These are phyloP conservation scores for Haplosporangium gracile DNA, from an alignment of 192 early-diverging fungal species.

Conservation along the genomic window DNA sequence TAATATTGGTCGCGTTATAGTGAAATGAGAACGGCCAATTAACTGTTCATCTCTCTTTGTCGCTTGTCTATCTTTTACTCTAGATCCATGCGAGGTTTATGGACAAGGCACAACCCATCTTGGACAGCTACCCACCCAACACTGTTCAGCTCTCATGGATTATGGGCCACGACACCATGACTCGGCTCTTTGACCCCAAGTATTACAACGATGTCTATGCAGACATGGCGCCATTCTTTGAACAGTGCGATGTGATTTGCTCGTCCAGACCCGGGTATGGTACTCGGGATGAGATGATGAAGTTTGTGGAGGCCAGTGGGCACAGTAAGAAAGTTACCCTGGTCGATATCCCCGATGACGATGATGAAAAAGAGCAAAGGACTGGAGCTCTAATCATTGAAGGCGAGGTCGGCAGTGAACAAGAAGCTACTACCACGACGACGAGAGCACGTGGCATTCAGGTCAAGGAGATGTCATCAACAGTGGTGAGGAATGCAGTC, in stretches of 20 bases:
- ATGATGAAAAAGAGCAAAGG: background rate
- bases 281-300: slow-evolving; percentile 51
- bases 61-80: background rate
- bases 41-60: background rate
- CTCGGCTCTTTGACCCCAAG: slow-evolving; percentile 79
- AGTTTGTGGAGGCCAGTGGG: slow-evolving; percentile 47
- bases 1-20: background rate
- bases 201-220: slow-evolving; percentile 72
- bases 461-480: slow-evolving; percentile 50
- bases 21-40: background rate
- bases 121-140: slow-evolving; percentile 24
- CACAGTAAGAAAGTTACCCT: slow-evolving; percentile 40
- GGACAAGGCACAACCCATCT: slow-evolving; percentile 72
- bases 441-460: slow-evolving; percentile 8
- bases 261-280: slow-evolving; percentile 60
- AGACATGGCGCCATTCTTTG: slow-evolving; percentile 72
- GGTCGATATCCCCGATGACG: slow-evolving; percentile 37
- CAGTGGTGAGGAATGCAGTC: slow-evolving; percentile 45
- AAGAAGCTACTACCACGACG: too few relatives aligned
- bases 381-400: background rate
- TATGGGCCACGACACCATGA: slow-evolving; percentile 86
- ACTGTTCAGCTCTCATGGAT: slow-evolving; percentile 70
- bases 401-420: too few relatives aligned
- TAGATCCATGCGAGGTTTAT: slow-evolving; percentile 72
- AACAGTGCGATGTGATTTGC: slow-evolving; percentile 57